Evolutionary conservation across 2,329 filamentous ascomycete genomes (phyloP).

Genomic region (Xylariaceae sp.): DNA sequence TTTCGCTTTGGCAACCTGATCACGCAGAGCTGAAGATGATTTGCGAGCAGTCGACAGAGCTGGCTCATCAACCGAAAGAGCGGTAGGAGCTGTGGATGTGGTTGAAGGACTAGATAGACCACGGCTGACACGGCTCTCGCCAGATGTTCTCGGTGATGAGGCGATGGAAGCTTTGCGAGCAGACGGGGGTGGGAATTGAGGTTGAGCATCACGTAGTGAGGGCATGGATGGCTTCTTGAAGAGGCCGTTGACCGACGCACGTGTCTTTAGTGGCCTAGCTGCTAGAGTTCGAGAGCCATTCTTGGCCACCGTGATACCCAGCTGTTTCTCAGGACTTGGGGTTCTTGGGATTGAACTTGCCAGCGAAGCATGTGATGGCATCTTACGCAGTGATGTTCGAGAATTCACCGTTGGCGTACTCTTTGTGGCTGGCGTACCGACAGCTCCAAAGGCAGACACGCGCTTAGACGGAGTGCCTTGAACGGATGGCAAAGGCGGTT

Average conservation of each 20-base stretch:
- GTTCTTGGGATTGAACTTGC: constrained; percentile 28
- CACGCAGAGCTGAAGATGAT: constrained; percentile 75
- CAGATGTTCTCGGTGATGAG: constrained; percentile 37
- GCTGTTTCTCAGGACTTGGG: constrained; percentile 38
- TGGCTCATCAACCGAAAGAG: constrained; percentile 33
- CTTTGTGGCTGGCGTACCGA: constrained; percentile 33
- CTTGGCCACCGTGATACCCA: constrained; percentile 31
- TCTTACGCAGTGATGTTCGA: constrained; percentile 27
- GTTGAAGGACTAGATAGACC: constrained; percentile 28
- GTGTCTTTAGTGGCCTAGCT: constrained; percentile 44
- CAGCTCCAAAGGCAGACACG: constrained; percentile 31
- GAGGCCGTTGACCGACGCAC: constrained; percentile 50
- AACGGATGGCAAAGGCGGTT: constrained; percentile 39
- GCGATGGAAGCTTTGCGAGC: constrained; percentile 38
- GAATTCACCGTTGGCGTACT: constrained; percentile 21
- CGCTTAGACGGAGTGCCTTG: constrained; percentile 42
- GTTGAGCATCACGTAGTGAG: constrained; percentile 32
- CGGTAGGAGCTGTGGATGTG: constrained; percentile 35
- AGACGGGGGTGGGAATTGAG: constrained; percentile 26
- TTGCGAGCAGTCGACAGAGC: constrained; percentile 43
- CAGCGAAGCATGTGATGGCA: constrained; percentile 33
- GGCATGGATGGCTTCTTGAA: constrained; percentile 53
- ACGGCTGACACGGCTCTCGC: constrained; percentile 34
- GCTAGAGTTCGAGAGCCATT: constrained; percentile 46
- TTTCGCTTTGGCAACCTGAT: constrained; percentile 91